Conservation (phyloP, 176 grass and related monocot genomes). For the Aechmea fasciata region DNA sequence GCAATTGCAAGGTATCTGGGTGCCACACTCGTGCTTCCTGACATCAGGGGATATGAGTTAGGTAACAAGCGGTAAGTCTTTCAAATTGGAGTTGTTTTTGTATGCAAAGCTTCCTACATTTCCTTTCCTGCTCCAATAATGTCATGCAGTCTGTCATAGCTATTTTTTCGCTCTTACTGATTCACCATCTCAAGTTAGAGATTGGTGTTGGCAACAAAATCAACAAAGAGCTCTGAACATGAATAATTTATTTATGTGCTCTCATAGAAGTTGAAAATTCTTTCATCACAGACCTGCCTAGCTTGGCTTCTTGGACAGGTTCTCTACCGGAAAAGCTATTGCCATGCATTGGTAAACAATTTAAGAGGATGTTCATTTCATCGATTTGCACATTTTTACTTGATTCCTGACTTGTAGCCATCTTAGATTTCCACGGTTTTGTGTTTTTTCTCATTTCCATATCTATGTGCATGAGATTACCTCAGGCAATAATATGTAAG, state of each 20-base stretch:
- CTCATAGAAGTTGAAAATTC: constrained; percentile 1
- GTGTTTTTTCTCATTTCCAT: no score
- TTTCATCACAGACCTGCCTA: background rate
- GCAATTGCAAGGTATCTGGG: constrained; percentile 75
- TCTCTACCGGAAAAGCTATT: no score
- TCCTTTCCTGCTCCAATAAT: background rate
- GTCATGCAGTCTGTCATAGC: background rate
- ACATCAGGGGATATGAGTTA: constrained; percentile 72
- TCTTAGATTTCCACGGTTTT: no score
- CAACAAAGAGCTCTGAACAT: background rate
- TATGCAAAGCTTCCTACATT: background rate
- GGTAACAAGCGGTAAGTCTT: constrained; percentile 59
- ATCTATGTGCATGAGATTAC: no score
- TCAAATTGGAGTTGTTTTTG: constrained; percentile 1
- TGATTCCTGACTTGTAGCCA: no score
- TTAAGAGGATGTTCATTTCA: no score
- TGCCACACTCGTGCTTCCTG: constrained; percentile 79
- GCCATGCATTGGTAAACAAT: no score
- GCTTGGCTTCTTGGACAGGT: no score
- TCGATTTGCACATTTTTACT: no score
- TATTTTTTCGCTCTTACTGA: background rate
- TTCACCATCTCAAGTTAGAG: background rate
- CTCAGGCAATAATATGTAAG: no score
- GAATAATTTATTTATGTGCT: background rate
- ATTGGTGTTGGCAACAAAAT: background rate